These are phyloP conservation scores for Fusarium avenaceum DNA, from an alignment of 2,329 filamentous ascomycete genomes.

Conservation along the genomic window DNA sequence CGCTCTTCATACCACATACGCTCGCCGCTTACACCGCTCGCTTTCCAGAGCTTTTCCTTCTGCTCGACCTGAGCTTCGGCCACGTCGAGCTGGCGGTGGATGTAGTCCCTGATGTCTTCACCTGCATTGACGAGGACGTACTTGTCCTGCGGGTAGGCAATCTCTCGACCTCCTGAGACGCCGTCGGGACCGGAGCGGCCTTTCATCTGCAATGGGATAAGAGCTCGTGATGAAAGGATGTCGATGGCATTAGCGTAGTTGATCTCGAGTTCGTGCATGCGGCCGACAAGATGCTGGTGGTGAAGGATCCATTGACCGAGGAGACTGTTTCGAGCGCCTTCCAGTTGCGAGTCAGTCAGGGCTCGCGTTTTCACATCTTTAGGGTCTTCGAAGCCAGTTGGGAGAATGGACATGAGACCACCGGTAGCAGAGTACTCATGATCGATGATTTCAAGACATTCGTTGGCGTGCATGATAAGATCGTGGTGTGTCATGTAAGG, in stretches of 20 bases:
- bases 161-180: constrained; percentile 63
- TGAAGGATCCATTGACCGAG: constrained; percentile 70
- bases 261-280: constrained; percentile 70
- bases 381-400: constrained; percentile 52
- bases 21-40: constrained; percentile 59
- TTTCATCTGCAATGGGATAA: constrained; percentile 65
- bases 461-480: constrained; percentile 70
- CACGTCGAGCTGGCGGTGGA: constrained; percentile 63
- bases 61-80: constrained; percentile 58
- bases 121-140: constrained; percentile 69
- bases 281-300: constrained; percentile 65
- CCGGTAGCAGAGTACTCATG: constrained; percentile 69
- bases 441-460: constrained; percentile 70
- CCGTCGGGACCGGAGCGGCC: constrained; percentile 66
- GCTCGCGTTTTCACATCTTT: constrained; percentile 43
- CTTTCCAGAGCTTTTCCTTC: constrained; percentile 52
- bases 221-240: constrained; percentile 63
- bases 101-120: constrained; percentile 62
- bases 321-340: constrained; percentile 63
- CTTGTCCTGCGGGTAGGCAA: constrained; percentile 68
- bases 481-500: constrained; percentile 63
- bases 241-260: constrained; percentile 65
- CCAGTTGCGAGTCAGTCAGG: constrained; percentile 52
- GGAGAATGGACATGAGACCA: constrained; percentile 68
- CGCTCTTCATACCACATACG: constrained; percentile 51